phyloP scores from a whole-genome alignment of 768 basidiomycete genomes.

The Ramaria rubella region DNA sequence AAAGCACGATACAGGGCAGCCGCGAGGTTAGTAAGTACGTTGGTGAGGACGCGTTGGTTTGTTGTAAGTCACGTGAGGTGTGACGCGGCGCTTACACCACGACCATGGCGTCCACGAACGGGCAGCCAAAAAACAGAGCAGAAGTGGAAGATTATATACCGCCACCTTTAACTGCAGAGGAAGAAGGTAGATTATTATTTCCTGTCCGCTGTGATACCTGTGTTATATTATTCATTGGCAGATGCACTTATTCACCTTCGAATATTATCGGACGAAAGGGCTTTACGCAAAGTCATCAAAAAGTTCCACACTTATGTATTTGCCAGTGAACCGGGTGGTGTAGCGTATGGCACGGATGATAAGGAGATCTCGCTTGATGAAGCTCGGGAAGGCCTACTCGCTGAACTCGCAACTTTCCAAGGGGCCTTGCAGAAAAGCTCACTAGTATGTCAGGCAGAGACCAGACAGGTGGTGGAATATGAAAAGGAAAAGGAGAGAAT shows the following conservation, averaged over 20 bases:
- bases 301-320: conserved; percentile 72
- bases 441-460: conserved; percentile 83
- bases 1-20: background rate
- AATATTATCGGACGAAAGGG: conserved; percentile 77
- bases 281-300: conserved; percentile 70
- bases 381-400: conserved; percentile 70
- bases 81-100: background rate
- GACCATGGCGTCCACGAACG: background rate
- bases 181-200: conserved; percentile 19
- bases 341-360: conserved; percentile 22
- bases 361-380: conserved; percentile 45
- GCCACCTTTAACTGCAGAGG: conserved; percentile 18
- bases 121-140: background rate
- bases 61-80: conserved; percentile 6
- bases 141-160: background rate
- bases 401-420: conserved; percentile 74
- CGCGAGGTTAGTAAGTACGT: background rate
- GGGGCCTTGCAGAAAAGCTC: conserved; percentile 67
- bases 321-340: conserved; percentile 41
- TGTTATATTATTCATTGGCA: conserved; percentile 23
- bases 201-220: background rate
- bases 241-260: conserved; percentile 76
- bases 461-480: conserved; percentile 80
- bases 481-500: conserved; percentile 64
- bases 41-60: conserved; percentile 7